Base-by-base conservation (phyloP, 495 filamentous ascomycete genomes). In the Hypomontagnella monticulosa region DNA sequence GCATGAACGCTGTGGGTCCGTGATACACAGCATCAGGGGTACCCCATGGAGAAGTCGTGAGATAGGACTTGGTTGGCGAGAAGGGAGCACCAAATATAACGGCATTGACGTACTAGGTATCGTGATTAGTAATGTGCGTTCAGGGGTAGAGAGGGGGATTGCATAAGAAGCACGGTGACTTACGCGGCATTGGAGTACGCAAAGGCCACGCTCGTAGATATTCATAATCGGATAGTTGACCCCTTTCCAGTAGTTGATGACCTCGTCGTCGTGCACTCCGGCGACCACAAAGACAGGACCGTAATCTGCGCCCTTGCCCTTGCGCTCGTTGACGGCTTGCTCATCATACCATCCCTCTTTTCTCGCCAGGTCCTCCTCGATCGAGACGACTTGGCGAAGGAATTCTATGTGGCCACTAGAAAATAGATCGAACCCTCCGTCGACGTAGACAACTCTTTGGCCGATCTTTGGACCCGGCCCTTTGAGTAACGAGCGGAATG, bases 221-320 rank as follows among this genome's bases (percentile, higher is more conserved):
- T 97, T 97, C 95, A 98, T 99, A 74, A 99, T 97, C 1, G 95
- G 95, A 73, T 97, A 98, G 76, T 99, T 99, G 64, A 97, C 80
- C 8, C 96, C 93, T 78, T 98, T 97, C 90, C 91, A 94, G 67
- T 88, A 75, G 76, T 98, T 98, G 73, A 99, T 95, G 40, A 94
- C 93, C 61, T 88, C 84, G 76, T 99, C 95, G 71, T 96, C 90
- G 72, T 99, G 96, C 23, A 99, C 87, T 20, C 95, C 95, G 4
- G 90, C 93, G 63, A 98, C 86, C 44, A 99, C 83, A 73, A 91
- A 99, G 14, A 87, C 88, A 0, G 93, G 91, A 0, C 84, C 82
- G 72, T 94, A 95, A 71, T 96, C 91, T 33, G 80, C 82, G 4
- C 86, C 88, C 50, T 88, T 86, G 10, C 81, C 79, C 49, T 87